Conservation (phyloP, 1,284 basidiomycete species). For the Boletus holoroseus region DNA sequence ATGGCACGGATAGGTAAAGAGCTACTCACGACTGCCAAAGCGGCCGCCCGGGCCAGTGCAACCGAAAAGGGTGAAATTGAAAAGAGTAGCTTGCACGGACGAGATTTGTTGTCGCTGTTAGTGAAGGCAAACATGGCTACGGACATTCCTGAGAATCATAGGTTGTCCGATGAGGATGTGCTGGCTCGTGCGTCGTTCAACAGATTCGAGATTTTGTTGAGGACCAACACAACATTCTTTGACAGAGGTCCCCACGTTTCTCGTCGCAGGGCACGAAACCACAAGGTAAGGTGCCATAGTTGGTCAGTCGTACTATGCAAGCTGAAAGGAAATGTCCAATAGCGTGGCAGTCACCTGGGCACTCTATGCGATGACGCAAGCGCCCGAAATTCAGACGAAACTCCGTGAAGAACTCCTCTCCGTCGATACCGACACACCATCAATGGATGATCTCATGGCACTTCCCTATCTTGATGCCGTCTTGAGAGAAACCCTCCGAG, state of each 20-base stretch:
- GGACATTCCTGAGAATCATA: slow-evolving; percentile 52
- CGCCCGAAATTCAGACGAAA: slow-evolving; percentile 55
- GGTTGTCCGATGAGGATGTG: slow-evolving; percentile 69
- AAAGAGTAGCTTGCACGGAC: slow-evolving; percentile 32
- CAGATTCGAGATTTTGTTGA: not conserved
- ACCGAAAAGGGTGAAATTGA: slow-evolving; percentile 11
- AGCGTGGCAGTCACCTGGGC: slow-evolving; percentile 57
- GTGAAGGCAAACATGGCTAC: slow-evolving; percentile 48
- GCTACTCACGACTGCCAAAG: slow-evolving; percentile 44
- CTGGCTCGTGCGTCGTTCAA: slow-evolving; percentile 53
- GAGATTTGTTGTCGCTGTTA: slow-evolving; percentile 43
- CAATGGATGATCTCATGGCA: slow-evolving; percentile 55
- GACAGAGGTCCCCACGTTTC: slow-evolving; percentile 35
- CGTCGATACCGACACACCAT: slow-evolving; percentile 46
- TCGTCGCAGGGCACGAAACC: slow-evolving; percentile 77
- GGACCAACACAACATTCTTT: not conserved
- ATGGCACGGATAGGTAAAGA: slow-evolving; percentile 40
- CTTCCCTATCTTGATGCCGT: slow-evolving; percentile 62
- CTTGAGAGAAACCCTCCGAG: slow-evolving; percentile 63
- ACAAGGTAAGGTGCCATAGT: slow-evolving; percentile 42
- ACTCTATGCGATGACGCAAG: slow-evolving; percentile 55
- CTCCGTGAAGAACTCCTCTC: slow-evolving; percentile 63
- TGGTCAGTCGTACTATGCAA: not conserved
- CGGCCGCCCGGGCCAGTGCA: slow-evolving; percentile 28
- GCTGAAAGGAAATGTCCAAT: not conserved